These are phyloP conservation scores for Trichophyton benhamiae DNA, from an alignment of 2,329 filamentous ascomycete genomes.

Conservation along the genomic window DNA sequence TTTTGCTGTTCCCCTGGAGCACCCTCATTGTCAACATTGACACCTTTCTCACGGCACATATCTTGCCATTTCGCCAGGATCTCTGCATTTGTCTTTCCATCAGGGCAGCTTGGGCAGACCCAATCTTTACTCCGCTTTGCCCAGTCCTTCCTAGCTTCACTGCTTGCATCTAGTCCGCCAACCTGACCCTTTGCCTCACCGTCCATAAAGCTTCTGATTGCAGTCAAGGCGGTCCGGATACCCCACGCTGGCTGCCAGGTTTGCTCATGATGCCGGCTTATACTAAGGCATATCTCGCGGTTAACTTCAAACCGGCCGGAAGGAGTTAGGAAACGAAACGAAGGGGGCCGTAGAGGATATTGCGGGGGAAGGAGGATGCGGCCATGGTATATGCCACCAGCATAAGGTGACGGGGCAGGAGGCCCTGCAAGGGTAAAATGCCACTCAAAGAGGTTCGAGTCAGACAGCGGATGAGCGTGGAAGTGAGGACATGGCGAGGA, in stretches of 20 bases:
- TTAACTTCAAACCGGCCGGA: constrained; percentile 91
- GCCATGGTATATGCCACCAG: constrained; percentile 80
- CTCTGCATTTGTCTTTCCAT: constrained; percentile 52
- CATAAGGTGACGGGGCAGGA: constrained; percentile 63
- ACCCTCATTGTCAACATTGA: constrained; percentile 30
- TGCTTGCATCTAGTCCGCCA: constrained; percentile 69
- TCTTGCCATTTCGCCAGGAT: constrained; percentile 61
- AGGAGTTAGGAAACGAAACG: constrained; percentile 90
- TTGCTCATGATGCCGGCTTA: constrained; percentile 91
- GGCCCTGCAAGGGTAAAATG: constrained; percentile 95
- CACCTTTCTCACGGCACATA: constrained; percentile 36
- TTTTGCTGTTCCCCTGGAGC: constrained; percentile 30
- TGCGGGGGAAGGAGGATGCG: constrained; percentile 80
- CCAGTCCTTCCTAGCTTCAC: constrained; percentile 53
- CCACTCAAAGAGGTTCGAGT: constrained; percentile 92
- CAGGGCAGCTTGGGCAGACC: constrained; percentile 55
- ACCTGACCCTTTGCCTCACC: constrained; percentile 77
- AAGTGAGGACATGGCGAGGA: constrained; percentile 71
- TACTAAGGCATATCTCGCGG: constrained; percentile 89
- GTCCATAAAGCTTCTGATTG: constrained; percentile 83
- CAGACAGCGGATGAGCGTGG: constrained; percentile 63
- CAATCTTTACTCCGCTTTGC: constrained; percentile 55
- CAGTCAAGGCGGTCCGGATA: constrained; percentile 70
- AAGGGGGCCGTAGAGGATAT: constrained; percentile 83
- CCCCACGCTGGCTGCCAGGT: constrained; percentile 99